Evolutionary conservation across 2,329 filamentous ascomycete species (phyloP).

Genomic region (Drechslerella dactyloides): DNA sequence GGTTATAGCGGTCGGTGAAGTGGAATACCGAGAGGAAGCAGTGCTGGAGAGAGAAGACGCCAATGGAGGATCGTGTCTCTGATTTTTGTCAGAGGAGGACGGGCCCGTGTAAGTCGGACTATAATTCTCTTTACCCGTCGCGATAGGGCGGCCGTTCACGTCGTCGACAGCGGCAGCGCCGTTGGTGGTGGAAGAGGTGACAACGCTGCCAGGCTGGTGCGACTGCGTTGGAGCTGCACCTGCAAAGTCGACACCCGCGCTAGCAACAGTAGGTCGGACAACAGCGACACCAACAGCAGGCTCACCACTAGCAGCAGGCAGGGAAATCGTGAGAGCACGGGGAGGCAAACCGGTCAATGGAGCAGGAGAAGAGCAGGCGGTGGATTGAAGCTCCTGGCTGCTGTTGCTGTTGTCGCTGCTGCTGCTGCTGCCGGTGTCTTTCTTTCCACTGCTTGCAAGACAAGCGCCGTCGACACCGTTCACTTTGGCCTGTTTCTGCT

Average conservation of each 20-base stretch:
- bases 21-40: conserved; percentile 16
- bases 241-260: neutral
- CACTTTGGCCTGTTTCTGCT: neutral
- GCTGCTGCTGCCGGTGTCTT: neutral
- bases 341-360: neutral
- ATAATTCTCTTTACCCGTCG: neutral
- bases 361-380: neutral
- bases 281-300: conserved; percentile 7
- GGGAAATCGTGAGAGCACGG: neutral
- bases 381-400: neutral
- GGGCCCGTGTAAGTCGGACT: neutral
- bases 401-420: neutral
- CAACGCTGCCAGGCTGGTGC: neutral
- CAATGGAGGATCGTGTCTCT: conserved; percentile 20
- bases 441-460: too few species aligned
- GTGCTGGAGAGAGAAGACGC: conserved; percentile 32
- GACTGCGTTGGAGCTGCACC: conserved; percentile 8
- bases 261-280: conserved; percentile 22
- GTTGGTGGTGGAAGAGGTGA: conserved; percentile 2
- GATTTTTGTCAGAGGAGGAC: conserved; percentile 10
- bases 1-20: conserved; percentile 14
- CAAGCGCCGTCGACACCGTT: conserved; percentile 8
- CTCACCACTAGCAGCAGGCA: neutral
- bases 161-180: neutral
- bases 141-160: neutral